phyloP scores from a whole-genome alignment of 2,329 filamentous ascomycete genomes.

The Fulvia fulva region DNA sequence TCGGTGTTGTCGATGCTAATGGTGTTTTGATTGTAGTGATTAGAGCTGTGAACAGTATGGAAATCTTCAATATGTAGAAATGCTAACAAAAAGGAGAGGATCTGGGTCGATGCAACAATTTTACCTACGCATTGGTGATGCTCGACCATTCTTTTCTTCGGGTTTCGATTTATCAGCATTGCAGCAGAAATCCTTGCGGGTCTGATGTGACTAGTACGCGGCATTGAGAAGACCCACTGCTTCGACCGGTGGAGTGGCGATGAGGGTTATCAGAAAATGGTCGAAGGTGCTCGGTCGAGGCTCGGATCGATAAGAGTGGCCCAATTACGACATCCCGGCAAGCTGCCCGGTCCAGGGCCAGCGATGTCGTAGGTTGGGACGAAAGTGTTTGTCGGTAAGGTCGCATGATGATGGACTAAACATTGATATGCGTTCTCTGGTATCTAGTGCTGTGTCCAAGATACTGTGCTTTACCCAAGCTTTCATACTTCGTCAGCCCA shows the following conservation, averaged over 20 bases:
- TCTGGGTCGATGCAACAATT: background rate
- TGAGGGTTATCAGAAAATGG: background rate
- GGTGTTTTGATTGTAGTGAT: background rate
- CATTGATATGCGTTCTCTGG: background rate
- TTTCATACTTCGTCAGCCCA: background rate
- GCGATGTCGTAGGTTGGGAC: too few relatives aligned
- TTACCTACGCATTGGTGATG: background rate
- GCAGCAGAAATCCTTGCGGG: background rate
- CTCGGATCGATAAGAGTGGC: background rate
- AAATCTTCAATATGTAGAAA: background rate
- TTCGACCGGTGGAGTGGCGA: background rate
- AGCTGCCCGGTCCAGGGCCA: background rate
- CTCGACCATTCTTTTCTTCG: background rate
- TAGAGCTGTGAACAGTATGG: background rate
- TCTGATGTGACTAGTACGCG: background rate
- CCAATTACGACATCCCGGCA: background rate
- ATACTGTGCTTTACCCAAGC: background rate
- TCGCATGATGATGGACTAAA: background rate
- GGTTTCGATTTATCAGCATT: conserved; percentile 10
- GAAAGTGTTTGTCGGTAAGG: too few relatives aligned
- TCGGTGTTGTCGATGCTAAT: background rate
- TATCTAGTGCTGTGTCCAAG: background rate
- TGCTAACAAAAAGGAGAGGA: background rate
- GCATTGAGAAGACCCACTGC: background rate
- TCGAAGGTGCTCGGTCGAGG: background rate